A percentile compares a stretch with the other conserved stretches of the same genome.
Conservation (phyloP, 768 basidiomycete species). For the Phlebiopsis flavidoalba region DNA sequence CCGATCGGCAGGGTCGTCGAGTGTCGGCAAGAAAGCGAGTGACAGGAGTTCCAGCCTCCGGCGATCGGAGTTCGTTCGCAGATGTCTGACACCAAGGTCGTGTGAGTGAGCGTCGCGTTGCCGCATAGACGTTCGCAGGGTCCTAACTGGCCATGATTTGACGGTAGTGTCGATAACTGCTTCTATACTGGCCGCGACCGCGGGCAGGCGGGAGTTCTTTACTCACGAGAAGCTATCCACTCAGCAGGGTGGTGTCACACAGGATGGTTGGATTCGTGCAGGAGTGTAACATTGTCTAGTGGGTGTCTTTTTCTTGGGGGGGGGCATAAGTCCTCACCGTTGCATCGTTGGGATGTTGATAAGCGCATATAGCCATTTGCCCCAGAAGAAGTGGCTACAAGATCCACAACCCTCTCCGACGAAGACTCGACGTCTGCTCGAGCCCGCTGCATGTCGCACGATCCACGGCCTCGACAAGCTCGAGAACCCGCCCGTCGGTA, state of each 20-base stretch:
- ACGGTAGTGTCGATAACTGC: constrained; percentile 78
- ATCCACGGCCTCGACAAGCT: constrained; percentile 91
- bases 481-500: constrained; percentile 71
- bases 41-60: constrained; percentile 65
- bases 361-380: constrained; percentile 23
- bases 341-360: too few relatives aligned
- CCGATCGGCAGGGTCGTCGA: constrained; percentile 69
- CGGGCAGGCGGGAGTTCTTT: constrained; percentile 74
- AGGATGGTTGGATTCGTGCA: constrained; percentile 85
- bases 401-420: constrained; percentile 80
- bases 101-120: constrained; percentile 38
- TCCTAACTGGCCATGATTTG: not conserved
- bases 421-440: constrained; percentile 84
- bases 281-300: constrained; percentile 89
- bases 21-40: constrained; percentile 77
- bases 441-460: constrained; percentile 89
- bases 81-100: constrained; percentile 72
- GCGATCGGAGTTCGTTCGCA: constrained; percentile 82
- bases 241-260: constrained; percentile 74
- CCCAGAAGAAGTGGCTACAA: constrained; percentile 80
- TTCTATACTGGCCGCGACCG: constrained; percentile 89
- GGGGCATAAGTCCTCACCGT: too few relatives aligned
- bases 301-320: too few relatives aligned
- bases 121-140: not conserved
- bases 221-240: constrained; percentile 83